These are phyloP conservation scores for Zygoascus biomembranicola DNA, from an alignment of 805 yeast genomes.

Conservation along the genomic window DNA sequence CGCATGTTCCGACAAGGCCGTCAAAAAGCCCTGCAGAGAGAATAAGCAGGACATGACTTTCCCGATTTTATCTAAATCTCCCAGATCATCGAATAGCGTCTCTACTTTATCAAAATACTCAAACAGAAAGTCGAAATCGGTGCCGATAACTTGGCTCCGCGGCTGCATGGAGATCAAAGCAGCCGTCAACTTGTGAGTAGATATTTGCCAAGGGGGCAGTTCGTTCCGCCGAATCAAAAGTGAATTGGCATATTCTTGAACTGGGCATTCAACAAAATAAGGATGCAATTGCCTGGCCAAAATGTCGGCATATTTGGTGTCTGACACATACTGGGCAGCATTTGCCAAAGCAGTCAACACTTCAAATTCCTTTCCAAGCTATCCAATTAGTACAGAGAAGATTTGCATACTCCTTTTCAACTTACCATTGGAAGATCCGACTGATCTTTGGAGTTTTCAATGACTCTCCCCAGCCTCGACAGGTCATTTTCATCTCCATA, in stretches of 20 bases:
- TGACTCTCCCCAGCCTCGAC: slow-evolving; percentile 18
- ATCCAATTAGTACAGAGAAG: background rate
- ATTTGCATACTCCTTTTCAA: slow-evolving; percentile 6
- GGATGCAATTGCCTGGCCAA: slow-evolving; percentile 38
- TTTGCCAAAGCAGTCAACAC: slow-evolving; percentile 49
- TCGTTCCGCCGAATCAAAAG: slow-evolving; percentile 20
- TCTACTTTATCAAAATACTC: slow-evolving; percentile 24
- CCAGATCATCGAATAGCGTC: slow-evolving; percentile 39
- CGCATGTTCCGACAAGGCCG: slow-evolving; percentile 21
- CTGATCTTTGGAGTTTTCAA: slow-evolving; percentile 20
- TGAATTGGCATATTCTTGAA: slow-evolving; percentile 33
- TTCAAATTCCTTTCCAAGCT: slow-evolving; percentile 36
- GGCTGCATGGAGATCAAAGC: slow-evolving; percentile 25
- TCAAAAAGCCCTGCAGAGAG: slow-evolving; percentile 28
- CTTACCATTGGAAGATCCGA: slow-evolving; percentile 20
- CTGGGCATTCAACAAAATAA: slow-evolving; percentile 40
- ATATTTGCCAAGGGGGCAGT: slow-evolving; percentile 38
- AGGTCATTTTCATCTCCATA: slow-evolving; percentile 15
- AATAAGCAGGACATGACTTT: slow-evolving; percentile 9
- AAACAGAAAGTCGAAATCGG: slow-evolving; percentile 17
- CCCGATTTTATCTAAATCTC: slow-evolving; percentile 24
- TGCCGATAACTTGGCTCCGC: slow-evolving; percentile 27
- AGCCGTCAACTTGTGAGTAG: slow-evolving; percentile 30
- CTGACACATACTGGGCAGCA: slow-evolving; percentile 32
- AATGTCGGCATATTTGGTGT: slow-evolving; percentile 34